A percentile compares a stretch with the other conserved stretches of the same genome.
phyloP scores from a whole-genome alignment of 805 yeast species.

The Wickerhamomyces chaumierensis region DNA sequence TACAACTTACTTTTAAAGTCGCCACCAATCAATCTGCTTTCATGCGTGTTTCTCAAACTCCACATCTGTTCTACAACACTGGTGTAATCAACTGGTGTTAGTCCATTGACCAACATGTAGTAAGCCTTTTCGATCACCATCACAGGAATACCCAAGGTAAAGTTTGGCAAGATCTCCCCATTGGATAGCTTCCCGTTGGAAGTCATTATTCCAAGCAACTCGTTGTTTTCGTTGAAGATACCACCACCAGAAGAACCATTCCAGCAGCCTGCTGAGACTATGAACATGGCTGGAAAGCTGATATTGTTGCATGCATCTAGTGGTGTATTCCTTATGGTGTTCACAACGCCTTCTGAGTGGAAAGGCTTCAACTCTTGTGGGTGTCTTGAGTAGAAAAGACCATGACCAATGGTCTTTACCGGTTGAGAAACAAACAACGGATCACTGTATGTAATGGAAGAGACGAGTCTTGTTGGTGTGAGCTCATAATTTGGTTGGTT shows the following conservation, averaged over 20 bases:
- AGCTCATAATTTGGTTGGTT: conserved; percentile 2
- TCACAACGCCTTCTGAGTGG: conserved; percentile 10
- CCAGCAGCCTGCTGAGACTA: conserved; percentile 20
- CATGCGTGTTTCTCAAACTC: conserved; percentile 14
- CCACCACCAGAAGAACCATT: conserved; percentile 22
- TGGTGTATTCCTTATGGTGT: neutral
- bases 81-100: conserved; percentile 6
- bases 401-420: conserved; percentile 18
- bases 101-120: conserved; percentile 8
- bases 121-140: conserved; percentile 14
- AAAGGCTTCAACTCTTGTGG: conserved; percentile 9
- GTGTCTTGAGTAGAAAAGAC: conserved; percentile 10
- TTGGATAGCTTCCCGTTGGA: conserved; percentile 18
- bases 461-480: conserved; percentile 6
- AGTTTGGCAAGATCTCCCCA: conserved; percentile 19
- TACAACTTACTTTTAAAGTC: too few relatives aligned
- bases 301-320: neutral
- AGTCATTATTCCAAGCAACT: conserved; percentile 19
- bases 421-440: conserved; percentile 8
- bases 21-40: neutral
- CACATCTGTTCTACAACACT: conserved; percentile 11
- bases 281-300: conserved; percentile 8
- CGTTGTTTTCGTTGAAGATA: conserved; percentile 13
- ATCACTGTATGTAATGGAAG: conserved; percentile 1
- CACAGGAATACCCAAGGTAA: conserved; percentile 18